Evolutionary conservation across 495 filamentous ascomycete genomes (phyloP).

Genomic region (Cryomyces minteri): DNA sequence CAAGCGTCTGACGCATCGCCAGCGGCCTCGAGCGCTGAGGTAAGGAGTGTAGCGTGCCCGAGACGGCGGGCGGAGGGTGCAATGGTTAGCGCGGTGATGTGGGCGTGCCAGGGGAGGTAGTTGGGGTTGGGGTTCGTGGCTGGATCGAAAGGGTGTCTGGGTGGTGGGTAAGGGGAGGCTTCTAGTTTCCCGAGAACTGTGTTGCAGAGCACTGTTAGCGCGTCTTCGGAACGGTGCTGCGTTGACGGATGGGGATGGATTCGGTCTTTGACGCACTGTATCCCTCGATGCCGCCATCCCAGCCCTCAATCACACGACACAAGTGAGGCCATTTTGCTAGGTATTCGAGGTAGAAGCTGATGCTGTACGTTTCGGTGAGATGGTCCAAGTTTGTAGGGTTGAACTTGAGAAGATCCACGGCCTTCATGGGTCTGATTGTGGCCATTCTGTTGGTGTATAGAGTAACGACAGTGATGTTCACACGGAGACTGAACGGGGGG

Average conservation of each 20-base stretch:
- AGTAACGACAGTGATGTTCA: too few relatives aligned
- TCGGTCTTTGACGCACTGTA: constrained; percentile 49
- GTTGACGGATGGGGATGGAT: constrained; percentile 1
- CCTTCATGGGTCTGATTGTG: constrained; percentile 49
- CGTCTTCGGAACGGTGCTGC: background rate
- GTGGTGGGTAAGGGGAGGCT: constrained; percentile 46
- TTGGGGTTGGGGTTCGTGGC: constrained; percentile 23
- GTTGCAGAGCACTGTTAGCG: background rate
- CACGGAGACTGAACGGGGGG: too few relatives aligned
- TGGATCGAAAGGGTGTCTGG: constrained; percentile 45
- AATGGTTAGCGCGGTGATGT: constrained; percentile 91
- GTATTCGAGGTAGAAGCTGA: constrained; percentile 90
- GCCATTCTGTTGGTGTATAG: constrained; percentile 29
- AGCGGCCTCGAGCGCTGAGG: constrained; percentile 54
- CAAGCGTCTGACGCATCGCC: constrained; percentile 70
- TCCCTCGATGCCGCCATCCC: constrained; percentile 64
- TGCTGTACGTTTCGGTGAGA: constrained; percentile 88
- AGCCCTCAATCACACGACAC: constrained; percentile 72
- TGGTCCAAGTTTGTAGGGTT: constrained; percentile 78
- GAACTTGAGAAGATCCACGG: constrained; percentile 60
- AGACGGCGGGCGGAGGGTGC: constrained; percentile 70
- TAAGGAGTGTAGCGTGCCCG: constrained; percentile 67
- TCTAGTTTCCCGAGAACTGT: constrained; percentile 93
- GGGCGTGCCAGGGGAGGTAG: constrained; percentile 92
- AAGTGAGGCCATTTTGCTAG: constrained; percentile 86